Evolutionary conservation across 2,329 filamentous ascomycete species (phyloP), one percentile per base, ranked within the genome.

Genomic region (Leptographium radiaticola): DNA sequence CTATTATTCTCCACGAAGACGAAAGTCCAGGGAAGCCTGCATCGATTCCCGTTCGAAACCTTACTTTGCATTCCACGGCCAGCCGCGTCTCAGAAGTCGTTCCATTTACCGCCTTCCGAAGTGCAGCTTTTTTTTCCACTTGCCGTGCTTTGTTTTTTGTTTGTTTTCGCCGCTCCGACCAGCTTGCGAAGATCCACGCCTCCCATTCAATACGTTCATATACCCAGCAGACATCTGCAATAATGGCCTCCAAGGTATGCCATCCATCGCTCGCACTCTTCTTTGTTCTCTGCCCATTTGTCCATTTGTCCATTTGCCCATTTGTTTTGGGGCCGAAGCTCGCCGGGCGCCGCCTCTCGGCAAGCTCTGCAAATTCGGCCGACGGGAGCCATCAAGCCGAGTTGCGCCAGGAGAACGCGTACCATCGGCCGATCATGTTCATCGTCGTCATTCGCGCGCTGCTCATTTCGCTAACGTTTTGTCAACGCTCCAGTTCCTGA

Each of bases 401-500:
- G 25, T 5, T 25, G 25, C 25, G 25, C 25, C 25, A 25, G 25
- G 25, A 25, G 25, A 3, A 44, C 15, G 15, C 25, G 25, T 25
- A 25, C 25, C 25, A 25, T 25, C 25, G 25, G 5, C 25, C 25
- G 25, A 25, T 25, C 25, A 25, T 5, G 25, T 2, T 5, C 25
- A 25, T 16, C 31, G 12, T 10, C 49, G 20, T 8, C 25, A 18
- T 33, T 33, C 9, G 20, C 38, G 10, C n/a, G 4, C 10, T 33
- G 15, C 18, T 25, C 46, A 42, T 30, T 44, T 43, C 18, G 49
- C 42, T 38, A 40, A 46, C 40, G 4, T 11, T 36, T 36, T 16
- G 15, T 15, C 2, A 34, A 20, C 39, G 11, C n/a, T 44, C 30
- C 30, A 91, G 86, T 91, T 90, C 68, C 75, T 91, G 68, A 79